Base-by-base conservation (phyloP, 345 rosid species). In the Gossypium mustelinum region DNA sequence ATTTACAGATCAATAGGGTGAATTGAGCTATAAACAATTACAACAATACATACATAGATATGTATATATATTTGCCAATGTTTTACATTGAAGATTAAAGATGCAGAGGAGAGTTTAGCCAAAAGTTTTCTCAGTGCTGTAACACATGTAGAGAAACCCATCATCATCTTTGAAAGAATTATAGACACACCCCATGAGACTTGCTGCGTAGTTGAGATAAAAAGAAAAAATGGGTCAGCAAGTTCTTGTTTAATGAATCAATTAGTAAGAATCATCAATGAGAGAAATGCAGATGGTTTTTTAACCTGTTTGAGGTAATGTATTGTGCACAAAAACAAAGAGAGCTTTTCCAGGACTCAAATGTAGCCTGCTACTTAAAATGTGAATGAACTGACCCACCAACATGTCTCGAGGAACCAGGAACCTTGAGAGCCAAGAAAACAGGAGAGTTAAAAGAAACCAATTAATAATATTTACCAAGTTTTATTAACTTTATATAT, bases 81-180 rank as follows among this genome's bases (percentile, higher is more conserved):
- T 34, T 5, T 52, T 52, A 5, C 20, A 52, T 16, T 6, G 16
- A 22, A 58, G 34, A 22, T 24, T 58, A 58, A 58, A 58, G 29
- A 58, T 24, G 24, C 8, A 24, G 17, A 11, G 24, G 14, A 1
- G 39, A 24, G 29, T 59, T 59, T 59, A 25, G 63, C 63, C 63
- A 59, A 59, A 59, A 59, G 63, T 59, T 61, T 61, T 29, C 66
- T 61, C 66, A 27, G 44, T 29, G 18, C 44, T 61, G 66, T 61
- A 61, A 61, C 44, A 61, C 66, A 61, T 61, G 66, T 29, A 61
- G 66, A 61, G 44, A 61, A 61, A 61, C 10, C 44, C 66, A 29
- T 61, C 66, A 27, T 29, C 66, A 27, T 13, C 43, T 61, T 27
- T 61, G 44, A 61, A 61, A 27, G 43, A 61, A 61, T 29, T 61